These are phyloP conservation scores for Tanacetum coccineum DNA, from an alignment of 129 eudicot genomes.

Conservation along the genomic window DNA sequence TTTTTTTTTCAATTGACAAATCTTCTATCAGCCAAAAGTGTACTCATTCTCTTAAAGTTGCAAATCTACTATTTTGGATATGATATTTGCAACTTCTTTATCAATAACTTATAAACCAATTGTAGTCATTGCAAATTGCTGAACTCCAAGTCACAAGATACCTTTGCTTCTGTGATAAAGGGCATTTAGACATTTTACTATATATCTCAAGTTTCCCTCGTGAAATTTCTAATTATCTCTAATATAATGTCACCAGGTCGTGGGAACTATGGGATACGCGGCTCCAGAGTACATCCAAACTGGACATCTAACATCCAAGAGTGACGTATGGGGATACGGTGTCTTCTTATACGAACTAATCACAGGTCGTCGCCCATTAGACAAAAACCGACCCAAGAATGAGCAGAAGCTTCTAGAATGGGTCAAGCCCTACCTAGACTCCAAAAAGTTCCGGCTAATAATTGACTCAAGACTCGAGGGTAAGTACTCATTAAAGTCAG, in stretches of 20 bases:
- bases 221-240: background rate
- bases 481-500: conserved; percentile 49
- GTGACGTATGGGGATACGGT: conserved; percentile 68
- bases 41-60: too few species aligned
- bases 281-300: conserved; percentile 62
- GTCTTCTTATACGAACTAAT: conserved; percentile 68
- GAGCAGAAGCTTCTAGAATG: conserved; percentile 85
- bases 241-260: conserved; percentile 35
- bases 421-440: conserved; percentile 71
- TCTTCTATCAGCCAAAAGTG: background rate
- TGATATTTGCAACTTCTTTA: background rate
- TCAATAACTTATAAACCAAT: background rate
- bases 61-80: background rate
- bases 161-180: background rate
- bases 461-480: conserved; percentile 73
- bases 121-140: background rate
- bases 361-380: conserved; percentile 64
- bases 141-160: background rate
- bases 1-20: background rate
- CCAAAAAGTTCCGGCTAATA: conserved; percentile 59
- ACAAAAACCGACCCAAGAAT: conserved; percentile 47
- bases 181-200: background rate
- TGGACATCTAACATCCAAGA: conserved; percentile 51
- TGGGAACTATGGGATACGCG: conserved; percentile 64
- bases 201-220: background rate